These are phyloP conservation scores for Nannizzia gypsea DNA, from an alignment of 2,329 filamentous ascomycete genomes.

Conservation along the genomic window DNA sequence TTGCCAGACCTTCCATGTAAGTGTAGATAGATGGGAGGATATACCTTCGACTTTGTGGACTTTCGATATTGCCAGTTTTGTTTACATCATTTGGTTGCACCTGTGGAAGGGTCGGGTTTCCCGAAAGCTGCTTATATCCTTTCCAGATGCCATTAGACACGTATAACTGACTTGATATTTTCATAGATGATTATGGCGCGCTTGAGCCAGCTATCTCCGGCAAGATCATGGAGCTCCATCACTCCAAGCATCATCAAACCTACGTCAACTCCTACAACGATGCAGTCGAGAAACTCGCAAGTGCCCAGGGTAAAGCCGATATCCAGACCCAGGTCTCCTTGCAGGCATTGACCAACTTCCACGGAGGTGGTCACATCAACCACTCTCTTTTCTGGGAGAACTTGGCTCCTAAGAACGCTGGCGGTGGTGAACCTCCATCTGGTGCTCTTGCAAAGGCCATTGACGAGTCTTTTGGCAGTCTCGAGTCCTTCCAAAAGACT, in stretches of 20 bases:
- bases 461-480: slow-evolving; percentile 46
- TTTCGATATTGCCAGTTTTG: not conserved
- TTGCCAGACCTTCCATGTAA: slow-evolving; percentile 76
- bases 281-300: slow-evolving; percentile 57
- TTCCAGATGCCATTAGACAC: not conserved
- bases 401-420: slow-evolving; percentile 49
- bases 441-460: slow-evolving; percentile 48
- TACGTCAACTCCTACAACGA: slow-evolving; percentile 85
- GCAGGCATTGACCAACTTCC: slow-evolving; percentile 52
- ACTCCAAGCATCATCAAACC: slow-evolving; percentile 88
- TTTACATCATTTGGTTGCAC: not conserved
- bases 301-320: slow-evolving; percentile 44
- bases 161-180: not conserved
- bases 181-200: slow-evolving; percentile 82
- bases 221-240: slow-evolving; percentile 93
- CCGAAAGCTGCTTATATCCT: not conserved
- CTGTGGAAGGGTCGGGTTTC: not conserved
- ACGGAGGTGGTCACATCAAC: slow-evolving; percentile 53
- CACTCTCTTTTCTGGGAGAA: slow-evolving; percentile 58
- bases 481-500: slow-evolving; percentile 50
- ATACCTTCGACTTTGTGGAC: not conserved
- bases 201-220: slow-evolving; percentile 75
- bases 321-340: slow-evolving; percentile 47
- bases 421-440: slow-evolving; percentile 51
- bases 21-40: slow-evolving; percentile 19